Percentiles rank a stretch among this genome's conserved stretches.
Evolutionary conservation across 768 basidiomycete species (phyloP).

Genomic region (Calocybe gangraenosa): DNA sequence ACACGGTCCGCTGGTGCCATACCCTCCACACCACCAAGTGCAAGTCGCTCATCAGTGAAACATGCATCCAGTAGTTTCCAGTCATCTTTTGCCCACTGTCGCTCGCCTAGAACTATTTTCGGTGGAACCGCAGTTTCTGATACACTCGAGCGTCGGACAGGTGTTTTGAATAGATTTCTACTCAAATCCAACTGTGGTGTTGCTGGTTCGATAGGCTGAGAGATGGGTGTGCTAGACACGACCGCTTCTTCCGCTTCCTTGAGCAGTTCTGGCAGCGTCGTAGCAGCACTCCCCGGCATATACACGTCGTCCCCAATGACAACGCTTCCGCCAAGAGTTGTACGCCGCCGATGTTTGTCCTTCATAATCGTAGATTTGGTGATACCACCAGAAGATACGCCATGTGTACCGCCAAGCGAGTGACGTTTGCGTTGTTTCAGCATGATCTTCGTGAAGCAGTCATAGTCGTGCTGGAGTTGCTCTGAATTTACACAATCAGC

Average conservation of each 20-base stretch:
- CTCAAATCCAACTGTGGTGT: background rate
- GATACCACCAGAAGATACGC: slow-evolving; percentile 22
- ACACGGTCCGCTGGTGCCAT: slow-evolving; percentile 53
- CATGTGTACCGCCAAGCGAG: slow-evolving; percentile 16
- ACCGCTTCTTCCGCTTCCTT: slow-evolving; percentile 55
- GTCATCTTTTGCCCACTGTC: slow-evolving; percentile 66
- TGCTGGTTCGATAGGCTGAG: background rate
- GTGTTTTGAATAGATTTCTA: slow-evolving; percentile 26
- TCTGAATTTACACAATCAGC: background rate
- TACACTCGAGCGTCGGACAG: slow-evolving; percentile 9
- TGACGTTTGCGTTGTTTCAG: slow-evolving; percentile 27
- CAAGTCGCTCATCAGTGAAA: slow-evolving; percentile 67
- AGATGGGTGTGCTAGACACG: slow-evolving; percentile 11
- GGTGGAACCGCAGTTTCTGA: background rate
- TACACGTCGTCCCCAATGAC: slow-evolving; percentile 49
- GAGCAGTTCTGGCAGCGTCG: slow-evolving; percentile 54
- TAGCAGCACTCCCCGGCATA: slow-evolving; percentile 50
- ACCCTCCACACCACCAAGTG: slow-evolving; percentile 34
- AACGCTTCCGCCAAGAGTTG: slow-evolving; percentile 26
- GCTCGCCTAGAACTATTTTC: slow-evolving; percentile 8
- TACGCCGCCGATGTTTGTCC: slow-evolving; percentile 8
- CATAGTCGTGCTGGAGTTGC: slow-evolving; percentile 69
- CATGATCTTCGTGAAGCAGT: slow-evolving; percentile 61
- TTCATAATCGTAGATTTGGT: slow-evolving; percentile 19
- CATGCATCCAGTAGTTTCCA: slow-evolving; percentile 81